Evolutionary conservation across 108 stramenopile genomes (phyloP), one percentile per base, ranked within the genome.

Genomic region (Parietichytrium sp.): DNA sequence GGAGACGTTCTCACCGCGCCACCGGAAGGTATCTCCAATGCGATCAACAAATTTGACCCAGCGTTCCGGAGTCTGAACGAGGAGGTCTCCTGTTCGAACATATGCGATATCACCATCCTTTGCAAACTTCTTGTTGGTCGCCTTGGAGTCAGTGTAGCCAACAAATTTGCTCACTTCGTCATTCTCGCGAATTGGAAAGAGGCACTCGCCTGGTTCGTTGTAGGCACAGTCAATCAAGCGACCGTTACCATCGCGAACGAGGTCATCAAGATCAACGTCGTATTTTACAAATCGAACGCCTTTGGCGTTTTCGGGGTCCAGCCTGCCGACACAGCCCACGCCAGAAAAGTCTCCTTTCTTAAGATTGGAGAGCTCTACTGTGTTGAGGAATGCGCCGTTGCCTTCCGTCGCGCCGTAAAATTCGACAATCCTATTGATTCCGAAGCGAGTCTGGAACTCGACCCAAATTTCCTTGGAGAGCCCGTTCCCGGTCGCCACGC

Each of bases 1-100:
- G 36, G 86, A 78, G 3, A 89, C 88, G 72, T 89, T 91, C 80
- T 91, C 89, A 4, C 90, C 90, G 55, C 89, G 88, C 89, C 90
- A 89, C 25, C 90, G 85, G 84, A 87, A 91, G 2, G 89, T 91
- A 52, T 91, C 90, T 20, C 90, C 90, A 42, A 88, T 72, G 16
- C 90, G 81, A 55, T 91, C 90, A 4, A 78, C 82, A 79, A 88
- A 91, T 54, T 83, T 87, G 48, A 85, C 80, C 54, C 79, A 90
- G 10, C 88, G 89, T 15, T 54, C 79, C 38, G 27, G 8, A 49
- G 88, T 88, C 36, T 45, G 36, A 7, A 47, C 29, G 2, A 91
- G 81, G 15, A 91, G 79, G 48, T 91, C 90, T 4, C 90, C 90
- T 20, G 82, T 52, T 10, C 84, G 84, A 26, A 90, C 89, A 42